Evolutionary conservation across 352 stramenopile species (phyloP), one percentile per base, ranked within the genome.

Genomic region (Phytopythium helicoides): DNA sequence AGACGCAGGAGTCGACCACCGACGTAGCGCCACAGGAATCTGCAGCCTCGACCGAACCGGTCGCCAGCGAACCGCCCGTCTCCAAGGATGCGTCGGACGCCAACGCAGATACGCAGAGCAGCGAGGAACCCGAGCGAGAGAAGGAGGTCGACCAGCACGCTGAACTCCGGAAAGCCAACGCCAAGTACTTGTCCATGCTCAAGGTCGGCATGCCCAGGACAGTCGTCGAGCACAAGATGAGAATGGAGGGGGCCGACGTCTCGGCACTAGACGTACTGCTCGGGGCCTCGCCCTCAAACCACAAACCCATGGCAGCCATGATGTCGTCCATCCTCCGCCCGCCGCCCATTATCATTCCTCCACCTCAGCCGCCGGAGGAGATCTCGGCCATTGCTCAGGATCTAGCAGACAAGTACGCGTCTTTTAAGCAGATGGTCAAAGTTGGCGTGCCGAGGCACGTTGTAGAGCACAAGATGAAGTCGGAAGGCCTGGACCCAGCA

Each of bases 151-250:
- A 52, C 3, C 54, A 49, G 8, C 28, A 73, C 6, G 76, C 71
- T 26, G 66, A 80, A 15, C 56, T 52, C 8, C 26, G 19, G 2
- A 31, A 35, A 41, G 66, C 70, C 41, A 82, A 70, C 49, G 52
- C 36, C 21, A 61, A 78, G 6, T 94, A 88, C 60, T 71, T 94
- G 47, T 80, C 88, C 39, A 89, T 94, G 76, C 62, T 92, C 22
- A 89, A 88, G 56, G 83, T 94, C 16, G 75, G 81, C 15, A 65
- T 86, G 6, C 72, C 82, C 9, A 51, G 72, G 28, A 67, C 85
- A 8, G 69, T 90, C 6, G 81, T 92, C 7, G 63, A 90, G 51
- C 78, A 91, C 51, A 85, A 85, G 25, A 87, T 94, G 76, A 69
- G 71, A 7, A 57, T 62, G 3, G 76, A 86, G 38, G 72, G 70